Percentiles rank a stretch among this genome's conserved stretches.
Conservation (phyloP, 352 stramenopile genomes). For the Phytophthora pseudosyringae region DNA sequence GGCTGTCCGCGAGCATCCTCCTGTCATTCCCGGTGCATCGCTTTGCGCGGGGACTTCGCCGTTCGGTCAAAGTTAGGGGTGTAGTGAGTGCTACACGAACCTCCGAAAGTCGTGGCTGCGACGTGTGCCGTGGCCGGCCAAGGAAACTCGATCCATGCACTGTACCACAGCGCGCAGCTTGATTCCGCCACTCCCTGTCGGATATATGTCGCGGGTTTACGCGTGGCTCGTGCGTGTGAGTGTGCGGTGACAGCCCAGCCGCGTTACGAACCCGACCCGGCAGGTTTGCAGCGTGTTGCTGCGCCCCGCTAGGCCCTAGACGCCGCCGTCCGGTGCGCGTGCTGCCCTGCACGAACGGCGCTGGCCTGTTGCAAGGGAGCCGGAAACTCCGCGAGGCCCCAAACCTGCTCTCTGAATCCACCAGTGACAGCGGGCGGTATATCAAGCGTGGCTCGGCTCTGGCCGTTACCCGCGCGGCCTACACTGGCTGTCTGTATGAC, state of each 20-base stretch:
- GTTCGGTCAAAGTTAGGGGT: neutral
- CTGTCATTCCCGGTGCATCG: slow-evolving; percentile 7
- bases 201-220: slow-evolving; percentile 25
- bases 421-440: slow-evolving; percentile 30
- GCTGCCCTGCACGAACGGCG: neutral
- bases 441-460: slow-evolving; percentile 34
- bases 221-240: neutral
- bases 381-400: slow-evolving; percentile 13
- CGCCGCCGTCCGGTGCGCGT: neutral
- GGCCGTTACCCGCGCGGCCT: slow-evolving; percentile 21
- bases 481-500: slow-evolving; percentile 41
- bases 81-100: neutral
- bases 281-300: no score
- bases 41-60: neutral
- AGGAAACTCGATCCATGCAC: neutral
- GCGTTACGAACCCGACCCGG: slow-evolving; percentile 5
- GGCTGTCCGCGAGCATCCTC: neutral
- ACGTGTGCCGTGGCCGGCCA: slow-evolving; percentile 9
- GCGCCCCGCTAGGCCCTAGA: no score
- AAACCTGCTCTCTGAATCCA: slow-evolving; percentile 42
- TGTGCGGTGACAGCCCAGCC: slow-evolving; percentile 8
- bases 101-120: slow-evolving; percentile 2
- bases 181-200: slow-evolving; percentile 10
- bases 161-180: neutral
- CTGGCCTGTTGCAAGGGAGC: slow-evolving; percentile 21